Evolutionary conservation across 495 filamentous ascomycete genomes (phyloP).

Genomic region (Lasiosphaeriaceae sp.): DNA sequence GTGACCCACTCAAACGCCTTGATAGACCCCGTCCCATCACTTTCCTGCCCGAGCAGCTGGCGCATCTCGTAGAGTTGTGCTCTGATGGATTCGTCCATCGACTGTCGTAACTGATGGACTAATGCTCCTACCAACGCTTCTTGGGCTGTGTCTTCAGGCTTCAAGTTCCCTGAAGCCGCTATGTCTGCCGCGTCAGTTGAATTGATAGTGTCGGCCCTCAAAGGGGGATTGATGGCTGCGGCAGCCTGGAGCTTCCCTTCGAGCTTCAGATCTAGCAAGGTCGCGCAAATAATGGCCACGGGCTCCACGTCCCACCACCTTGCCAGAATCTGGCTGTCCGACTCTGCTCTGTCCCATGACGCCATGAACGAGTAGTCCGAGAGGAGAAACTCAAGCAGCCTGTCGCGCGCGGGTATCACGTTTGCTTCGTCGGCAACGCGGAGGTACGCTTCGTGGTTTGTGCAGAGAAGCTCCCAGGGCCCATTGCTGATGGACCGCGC

Average conservation of each 20-base stretch:
- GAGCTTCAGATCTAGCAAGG: constrained; percentile 12
- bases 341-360: constrained; percentile 15
- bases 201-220: constrained; percentile 1
- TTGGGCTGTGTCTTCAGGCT: background rate
- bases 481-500: constrained; percentile 8
- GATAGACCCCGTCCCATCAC: background rate
- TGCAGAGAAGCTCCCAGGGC: constrained; percentile 14
- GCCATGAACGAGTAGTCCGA: constrained; percentile 18
- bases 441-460: constrained; percentile 13
- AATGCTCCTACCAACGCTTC: background rate
- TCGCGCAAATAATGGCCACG: constrained; percentile 13
- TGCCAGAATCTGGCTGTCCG: constrained; percentile 4
- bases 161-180: too few species aligned
- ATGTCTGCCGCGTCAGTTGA: background rate
- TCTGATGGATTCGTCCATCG: background rate
- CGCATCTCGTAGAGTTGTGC: background rate
- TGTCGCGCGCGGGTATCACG: constrained; percentile 9
- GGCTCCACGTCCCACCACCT: constrained; percentile 15
- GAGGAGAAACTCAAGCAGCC: constrained; percentile 16
- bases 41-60: background rate
- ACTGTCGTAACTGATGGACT: constrained; percentile 2
- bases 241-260: constrained; percentile 11
- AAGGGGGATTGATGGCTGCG: background rate
- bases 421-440: constrained; percentile 4
- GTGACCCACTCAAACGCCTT: constrained; percentile 8